phyloP scores from a whole-genome alignment of 176 grass and related monocot species.

The Rhynchospora tenuis region DNA sequence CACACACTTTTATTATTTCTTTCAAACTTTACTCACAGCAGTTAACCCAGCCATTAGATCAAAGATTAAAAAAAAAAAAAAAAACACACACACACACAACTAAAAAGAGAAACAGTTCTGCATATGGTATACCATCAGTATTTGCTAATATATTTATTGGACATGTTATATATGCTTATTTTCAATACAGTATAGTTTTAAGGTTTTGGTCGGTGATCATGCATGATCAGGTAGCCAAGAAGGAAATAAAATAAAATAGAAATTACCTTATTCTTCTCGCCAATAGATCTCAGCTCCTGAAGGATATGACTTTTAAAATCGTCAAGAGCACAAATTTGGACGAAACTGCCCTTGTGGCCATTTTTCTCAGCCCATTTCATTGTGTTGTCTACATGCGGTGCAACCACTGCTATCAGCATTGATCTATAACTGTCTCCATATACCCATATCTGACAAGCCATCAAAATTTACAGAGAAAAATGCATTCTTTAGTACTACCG shows the following conservation, averaged over 20 bases:
- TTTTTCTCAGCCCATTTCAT: constrained; percentile 84
- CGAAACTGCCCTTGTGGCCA: constrained; percentile 48
- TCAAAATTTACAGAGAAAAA: not conserved
- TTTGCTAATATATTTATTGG: not conserved
- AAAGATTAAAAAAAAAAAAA: no score
- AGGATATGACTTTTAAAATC: constrained; percentile 61
- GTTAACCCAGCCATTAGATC: not conserved
- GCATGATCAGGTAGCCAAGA: not conserved
- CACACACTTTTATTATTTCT: not conserved
- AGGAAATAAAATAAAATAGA: not conserved
- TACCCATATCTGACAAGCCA: constrained; percentile 65
- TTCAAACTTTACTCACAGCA: not conserved
- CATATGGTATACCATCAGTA: not conserved
- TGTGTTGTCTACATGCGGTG: constrained; percentile 69
- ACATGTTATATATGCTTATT: not conserved
- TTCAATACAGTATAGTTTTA: not conserved
- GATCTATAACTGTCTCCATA: constrained; percentile 93
- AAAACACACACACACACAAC: no score
- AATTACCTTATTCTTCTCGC: constrained; percentile 78
- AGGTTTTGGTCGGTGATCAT: not conserved
- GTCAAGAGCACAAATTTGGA: constrained; percentile 59
- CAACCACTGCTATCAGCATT: constrained; percentile 71
- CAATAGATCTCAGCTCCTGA: constrained; percentile 61
- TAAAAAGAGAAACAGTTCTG: no score
- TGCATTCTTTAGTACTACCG: not conserved